phyloP scores from a whole-genome alignment of 768 basidiomycete species.

The Leccinum uliginosum region DNA sequence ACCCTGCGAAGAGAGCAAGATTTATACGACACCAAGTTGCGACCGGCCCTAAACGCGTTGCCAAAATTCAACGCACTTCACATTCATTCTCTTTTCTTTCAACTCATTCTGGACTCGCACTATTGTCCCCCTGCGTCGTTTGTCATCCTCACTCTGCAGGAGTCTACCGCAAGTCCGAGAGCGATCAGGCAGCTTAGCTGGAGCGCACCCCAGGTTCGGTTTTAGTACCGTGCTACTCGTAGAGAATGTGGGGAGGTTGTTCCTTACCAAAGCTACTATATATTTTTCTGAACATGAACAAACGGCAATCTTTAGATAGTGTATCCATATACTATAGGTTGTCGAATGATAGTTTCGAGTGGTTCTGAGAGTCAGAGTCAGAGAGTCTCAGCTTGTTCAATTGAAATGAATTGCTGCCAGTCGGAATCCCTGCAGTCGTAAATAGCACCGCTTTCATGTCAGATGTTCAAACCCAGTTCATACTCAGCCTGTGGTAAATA shows the following conservation, averaged over 20 bases:
- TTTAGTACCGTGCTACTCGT: not conserved
- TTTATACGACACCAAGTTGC: not conserved
- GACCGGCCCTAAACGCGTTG: constrained; percentile 22
- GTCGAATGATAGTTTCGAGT: not conserved
- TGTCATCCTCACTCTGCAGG: constrained; percentile 20
- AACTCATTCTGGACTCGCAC: constrained; percentile 35
- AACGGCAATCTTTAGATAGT: not conserved
- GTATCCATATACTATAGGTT: not conserved
- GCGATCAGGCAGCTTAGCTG: constrained; percentile 24
- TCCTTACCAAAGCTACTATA: constrained; percentile 35
- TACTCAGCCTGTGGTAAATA: constrained; percentile 21
- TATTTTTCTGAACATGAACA: not conserved
- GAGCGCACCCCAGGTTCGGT: constrained; percentile 21
- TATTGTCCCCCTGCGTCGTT: constrained; percentile 33
- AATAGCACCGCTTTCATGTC: too few species aligned
- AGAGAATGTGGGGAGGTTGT: constrained; percentile 19
- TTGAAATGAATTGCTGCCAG: not conserved
- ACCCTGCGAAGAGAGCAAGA: not conserved
- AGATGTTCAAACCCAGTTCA: constrained; percentile 3
- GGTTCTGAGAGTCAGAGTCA: not conserved
- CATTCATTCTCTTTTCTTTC: not conserved
- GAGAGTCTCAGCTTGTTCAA: not conserved
- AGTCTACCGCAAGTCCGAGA: constrained; percentile 36
- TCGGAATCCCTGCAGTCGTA: too few species aligned
- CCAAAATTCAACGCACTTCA: not conserved